Base-by-base conservation (phyloP, 768 basidiomycete species). In the Auriculariales sp. region DNA sequence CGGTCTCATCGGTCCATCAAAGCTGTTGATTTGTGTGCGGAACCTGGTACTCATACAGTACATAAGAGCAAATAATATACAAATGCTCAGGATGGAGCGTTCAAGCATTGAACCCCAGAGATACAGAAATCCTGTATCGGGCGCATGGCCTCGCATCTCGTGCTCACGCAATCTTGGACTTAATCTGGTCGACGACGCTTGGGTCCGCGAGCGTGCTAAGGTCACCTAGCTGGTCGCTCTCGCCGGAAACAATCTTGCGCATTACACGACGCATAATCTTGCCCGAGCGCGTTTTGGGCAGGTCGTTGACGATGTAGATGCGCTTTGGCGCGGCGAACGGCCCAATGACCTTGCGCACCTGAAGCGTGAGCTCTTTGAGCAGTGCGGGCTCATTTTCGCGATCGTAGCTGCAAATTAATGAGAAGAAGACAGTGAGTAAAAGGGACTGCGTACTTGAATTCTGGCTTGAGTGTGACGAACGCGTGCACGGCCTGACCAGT, bases 281-380 rank as follows among this genome's bases (percentile, higher is more conserved):
- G 14, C 53, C 14, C 15, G 28, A 5, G n/a, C 7, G 3, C 29
- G 94, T 97, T 78, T 95, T 95, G 31, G 93, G 93, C 49, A 95
- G 69, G 66, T 94, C 92, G 35, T 64, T 55, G 55, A 90, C 83
- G 57, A 93, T 71, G 64, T 73, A 81, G 56, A 94, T 78, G 69
- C 83, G 87, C 78, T 97, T 98, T 25, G 94, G 94, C 14, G 92
- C 83, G 1, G 94, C 94, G 66, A 99, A 97, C 2, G 95, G 93
- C 3, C 94, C 95, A 53, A 99, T 99, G 36, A 87, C 86, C 69
- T 98, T 98, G 60, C 95, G 81, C 17, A 97, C 93, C 68, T 97
- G 93, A 28, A 97, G 78, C 27, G 83, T 74, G 53, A 99, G 78
- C 67, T 97, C 94, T 67, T 95, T 97, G 48, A 68, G 55, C 29